phyloP scores from a whole-genome alignment of 2,329 filamentous ascomycete species.

The Talaromyces sp. region DNA sequence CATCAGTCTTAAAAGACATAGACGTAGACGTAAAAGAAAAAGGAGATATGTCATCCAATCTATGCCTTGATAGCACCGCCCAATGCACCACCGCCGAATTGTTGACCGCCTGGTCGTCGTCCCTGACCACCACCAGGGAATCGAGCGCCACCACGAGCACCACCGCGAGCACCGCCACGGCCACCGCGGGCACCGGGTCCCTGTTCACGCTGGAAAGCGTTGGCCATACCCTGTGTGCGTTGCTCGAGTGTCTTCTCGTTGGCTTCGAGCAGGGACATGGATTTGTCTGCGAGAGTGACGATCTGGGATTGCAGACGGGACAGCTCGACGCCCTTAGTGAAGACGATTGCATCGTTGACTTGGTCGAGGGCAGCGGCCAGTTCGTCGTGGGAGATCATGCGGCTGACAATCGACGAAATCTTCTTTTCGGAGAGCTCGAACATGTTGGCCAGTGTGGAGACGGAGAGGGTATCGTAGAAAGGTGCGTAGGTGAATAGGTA shows the following conservation, averaged over 20 bases:
- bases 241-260: constrained; percentile 98
- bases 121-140: constrained; percentile 37
- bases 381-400: constrained; percentile 99
- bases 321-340: constrained; percentile 98
- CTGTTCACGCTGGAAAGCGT: constrained; percentile 91
- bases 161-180: constrained; percentile 47
- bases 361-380: constrained; percentile 94
- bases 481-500: constrained; percentile 99
- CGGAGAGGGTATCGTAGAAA: constrained; percentile 94
- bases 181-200: constrained; percentile 68
- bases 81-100: constrained; percentile 50
- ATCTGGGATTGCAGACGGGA: constrained; percentile 93
- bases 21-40: background rate
- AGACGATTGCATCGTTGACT: constrained; percentile 95
- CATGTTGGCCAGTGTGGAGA: constrained; percentile 83
- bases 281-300: constrained; percentile 92
- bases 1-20: constrained; percentile 7
- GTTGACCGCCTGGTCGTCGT: constrained; percentile 47
- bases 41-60: constrained; percentile 19
- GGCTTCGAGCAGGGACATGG: constrained; percentile 88
- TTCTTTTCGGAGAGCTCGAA: constrained; percentile 91
- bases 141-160: constrained; percentile 37
- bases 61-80: constrained; percentile 51
- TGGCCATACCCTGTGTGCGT: constrained; percentile 89
- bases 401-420: constrained; percentile 91